Percentiles rank a stretch among this genome's conserved stretches.
These are phyloP conservation scores for Pittosporum tobira DNA, from an alignment of 129 eudicot genomes.

Conservation along the genomic window DNA sequence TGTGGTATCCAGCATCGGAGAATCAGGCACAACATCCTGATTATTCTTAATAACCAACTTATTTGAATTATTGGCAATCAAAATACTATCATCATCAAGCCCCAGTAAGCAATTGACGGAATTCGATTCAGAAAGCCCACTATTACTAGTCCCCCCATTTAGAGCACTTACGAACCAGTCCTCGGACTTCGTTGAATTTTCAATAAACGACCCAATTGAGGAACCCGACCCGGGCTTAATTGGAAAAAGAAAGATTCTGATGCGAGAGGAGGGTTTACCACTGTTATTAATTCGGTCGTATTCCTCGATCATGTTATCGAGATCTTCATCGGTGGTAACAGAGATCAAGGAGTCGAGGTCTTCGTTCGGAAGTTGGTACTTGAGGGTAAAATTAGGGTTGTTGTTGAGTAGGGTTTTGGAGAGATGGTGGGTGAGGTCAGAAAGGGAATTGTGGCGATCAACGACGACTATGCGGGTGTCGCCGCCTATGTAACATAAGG, in stretches of 20 bases:
- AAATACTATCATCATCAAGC: slow-evolving; percentile 34
- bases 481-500: slow-evolving; percentile 40
- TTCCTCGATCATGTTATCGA: slow-evolving; percentile 83
- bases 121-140: slow-evolving; percentile 54
- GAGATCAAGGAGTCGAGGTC: slow-evolving; percentile 76
- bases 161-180: slow-evolving; percentile 46
- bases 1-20: slow-evolving; percentile 59
- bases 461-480: slow-evolving; percentile 47
- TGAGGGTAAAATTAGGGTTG: slow-evolving; percentile 26
- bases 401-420: slow-evolving; percentile 14
- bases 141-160: slow-evolving; percentile 46
- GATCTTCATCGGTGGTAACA: slow-evolving; percentile 61
- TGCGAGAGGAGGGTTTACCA: slow-evolving; percentile 32
- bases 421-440: slow-evolving; percentile 24
- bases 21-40: slow-evolving; percentile 62
- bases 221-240: slow-evolving; percentile 27
- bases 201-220: slow-evolving; percentile 47
- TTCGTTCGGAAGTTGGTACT: slow-evolving; percentile 74
- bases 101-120: slow-evolving; percentile 59
- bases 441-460: slow-evolving; percentile 27
- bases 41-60: neutral
- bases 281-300: slow-evolving; percentile 30
- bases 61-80: slow-evolving; percentile 13
- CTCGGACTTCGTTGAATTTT: slow-evolving; percentile 30
- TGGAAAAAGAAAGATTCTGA: slow-evolving; percentile 51